Percentiles rank a stretch among this genome's conserved stretches.
Conservation (phyloP, 1,139 yeast genomes). For the Candida pseudoviswanathii region DNA sequence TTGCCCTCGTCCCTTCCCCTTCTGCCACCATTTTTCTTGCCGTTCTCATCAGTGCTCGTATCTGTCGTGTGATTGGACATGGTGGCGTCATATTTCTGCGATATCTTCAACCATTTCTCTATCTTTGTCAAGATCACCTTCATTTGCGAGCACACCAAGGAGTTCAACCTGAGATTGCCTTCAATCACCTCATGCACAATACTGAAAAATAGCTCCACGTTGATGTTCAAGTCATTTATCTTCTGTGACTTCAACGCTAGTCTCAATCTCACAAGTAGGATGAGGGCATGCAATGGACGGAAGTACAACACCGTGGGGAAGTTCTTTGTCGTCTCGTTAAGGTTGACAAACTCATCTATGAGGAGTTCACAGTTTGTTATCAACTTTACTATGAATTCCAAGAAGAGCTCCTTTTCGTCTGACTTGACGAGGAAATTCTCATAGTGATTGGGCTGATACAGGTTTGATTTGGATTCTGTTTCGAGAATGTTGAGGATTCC, state of each 20-base stretch:
- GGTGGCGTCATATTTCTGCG: background rate
- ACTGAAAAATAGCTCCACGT: constrained; percentile 39
- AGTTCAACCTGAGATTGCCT: constrained; percentile 27
- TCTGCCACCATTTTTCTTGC: background rate
- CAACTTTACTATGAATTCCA: constrained; percentile 40
- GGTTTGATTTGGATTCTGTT: background rate
- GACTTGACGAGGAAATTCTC: constrained; percentile 5
- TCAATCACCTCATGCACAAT: constrained; percentile 28
- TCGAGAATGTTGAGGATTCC: constrained; percentile 21
- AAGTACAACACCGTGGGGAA: constrained; percentile 59
- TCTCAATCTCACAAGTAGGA: constrained; percentile 47
- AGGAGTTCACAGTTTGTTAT: constrained; percentile 47
- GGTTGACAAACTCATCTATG: constrained; percentile 44
- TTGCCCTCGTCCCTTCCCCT: no score
- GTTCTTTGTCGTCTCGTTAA: constrained; percentile 39
- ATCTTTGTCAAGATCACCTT: constrained; percentile 43
- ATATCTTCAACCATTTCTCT: constrained; percentile 44
- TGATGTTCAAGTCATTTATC: constrained; percentile 28
- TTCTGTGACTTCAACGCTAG: constrained; percentile 43
- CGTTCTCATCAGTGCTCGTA: background rate
- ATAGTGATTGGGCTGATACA: background rate
- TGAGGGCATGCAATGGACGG: constrained; percentile 57
- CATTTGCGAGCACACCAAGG: constrained; percentile 46
- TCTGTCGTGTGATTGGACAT: no score
- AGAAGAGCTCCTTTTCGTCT: constrained; percentile 22